Conservation (phyloP, 345 rosid species). For the Garcia nutans region DNA sequence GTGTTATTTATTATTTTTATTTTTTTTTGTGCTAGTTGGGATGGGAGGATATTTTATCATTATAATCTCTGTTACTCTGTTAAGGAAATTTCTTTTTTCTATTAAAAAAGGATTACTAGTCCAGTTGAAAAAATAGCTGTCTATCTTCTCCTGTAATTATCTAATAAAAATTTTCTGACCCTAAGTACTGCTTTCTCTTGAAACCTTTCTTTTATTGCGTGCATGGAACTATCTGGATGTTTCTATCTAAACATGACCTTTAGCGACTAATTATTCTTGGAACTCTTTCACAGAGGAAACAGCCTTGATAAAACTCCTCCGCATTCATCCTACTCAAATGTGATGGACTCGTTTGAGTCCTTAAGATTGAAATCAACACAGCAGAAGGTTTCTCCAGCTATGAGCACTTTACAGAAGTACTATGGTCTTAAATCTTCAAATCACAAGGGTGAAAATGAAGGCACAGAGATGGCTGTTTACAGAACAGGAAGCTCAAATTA, state of each 20-base stretch:
- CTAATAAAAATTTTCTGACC: no score
- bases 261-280: background rate
- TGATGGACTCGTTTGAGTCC: slow-evolving; percentile 45
- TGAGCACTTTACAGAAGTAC: slow-evolving; percentile 75
- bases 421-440: slow-evolving; percentile 56
- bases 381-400: slow-evolving; percentile 61
- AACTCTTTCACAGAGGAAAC: slow-evolving; percentile 3
- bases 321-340: slow-evolving; percentile 1
- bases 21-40: background rate
- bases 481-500: slow-evolving; percentile 31
- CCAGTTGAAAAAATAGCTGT: no score
- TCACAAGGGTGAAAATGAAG: slow-evolving; percentile 36
- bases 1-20: no score
- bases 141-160: no score
- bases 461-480: slow-evolving; percentile 52
- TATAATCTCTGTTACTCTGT: background rate
- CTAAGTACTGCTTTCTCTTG: no score
- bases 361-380: slow-evolving; percentile 46
- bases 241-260: background rate
- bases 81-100: background rate
- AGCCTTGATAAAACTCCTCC: slow-evolving; percentile 19
- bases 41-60: background rate
- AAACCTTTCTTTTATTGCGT: background rate
- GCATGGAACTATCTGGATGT: background rate
- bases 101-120: background rate